phyloP scores from a whole-genome alignment of 352 stramenopile species.

The Salisapilia sapeloensis region DNA sequence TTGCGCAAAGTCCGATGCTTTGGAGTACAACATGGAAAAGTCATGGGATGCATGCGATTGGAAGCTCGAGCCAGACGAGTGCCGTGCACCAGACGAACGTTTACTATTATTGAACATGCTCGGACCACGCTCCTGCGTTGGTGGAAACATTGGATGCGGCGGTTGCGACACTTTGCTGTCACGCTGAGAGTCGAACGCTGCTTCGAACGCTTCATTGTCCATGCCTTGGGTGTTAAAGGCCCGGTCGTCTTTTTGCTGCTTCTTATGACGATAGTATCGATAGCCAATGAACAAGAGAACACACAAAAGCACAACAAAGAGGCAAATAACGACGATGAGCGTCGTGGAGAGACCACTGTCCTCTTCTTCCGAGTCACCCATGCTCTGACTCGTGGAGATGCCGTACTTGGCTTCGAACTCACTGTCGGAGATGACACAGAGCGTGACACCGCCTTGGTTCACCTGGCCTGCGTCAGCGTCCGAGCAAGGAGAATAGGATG shows the following conservation, averaged over 20 bases:
- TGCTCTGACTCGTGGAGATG: not conserved
- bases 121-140: no score
- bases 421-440: conserved; percentile 53
- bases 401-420: conserved; percentile 34
- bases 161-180: no score
- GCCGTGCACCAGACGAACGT: conserved; percentile 5
- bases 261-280: conserved; percentile 19
- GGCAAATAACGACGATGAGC: conserved; percentile 33
- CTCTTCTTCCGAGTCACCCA: conserved; percentile 2
- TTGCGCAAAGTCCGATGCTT: no score
- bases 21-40: no score
- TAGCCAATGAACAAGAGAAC: conserved; percentile 31
- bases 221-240: no score
- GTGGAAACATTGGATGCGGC: no score
- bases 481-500: conserved; percentile 20
- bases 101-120: no score
- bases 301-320: conserved; percentile 25
- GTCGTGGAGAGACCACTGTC: conserved; percentile 15
- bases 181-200: no score
- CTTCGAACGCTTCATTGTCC: no score
- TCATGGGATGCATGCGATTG: no score
- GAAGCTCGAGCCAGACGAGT: no score
- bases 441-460: conserved; percentile 9
- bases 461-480: conserved; percentile 26
- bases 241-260: conserved; percentile 7